These are phyloP conservation scores for Suhomyces coccinellae DNA, from an alignment of 1,139 yeast species.

Conservation along the genomic window DNA sequence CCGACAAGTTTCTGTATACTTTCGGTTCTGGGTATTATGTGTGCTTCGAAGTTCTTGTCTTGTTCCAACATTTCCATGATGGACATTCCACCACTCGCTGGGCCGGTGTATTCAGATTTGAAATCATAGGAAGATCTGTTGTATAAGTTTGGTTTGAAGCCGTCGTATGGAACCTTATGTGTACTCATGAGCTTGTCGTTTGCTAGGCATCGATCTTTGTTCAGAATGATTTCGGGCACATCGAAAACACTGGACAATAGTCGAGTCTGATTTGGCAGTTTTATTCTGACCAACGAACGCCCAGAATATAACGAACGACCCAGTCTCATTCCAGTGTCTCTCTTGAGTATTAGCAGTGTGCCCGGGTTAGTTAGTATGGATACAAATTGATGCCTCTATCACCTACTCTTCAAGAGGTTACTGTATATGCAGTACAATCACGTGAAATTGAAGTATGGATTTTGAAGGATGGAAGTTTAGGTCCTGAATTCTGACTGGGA, in stretches of 20 bases:
- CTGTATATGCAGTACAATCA: no score
- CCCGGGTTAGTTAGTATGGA: neutral
- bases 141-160: slow-evolving; percentile 18
- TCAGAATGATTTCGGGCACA: slow-evolving; percentile 18
- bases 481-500: no score
- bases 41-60: slow-evolving; percentile 14
- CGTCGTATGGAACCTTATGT: slow-evolving; percentile 15
- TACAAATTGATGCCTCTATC: neutral
- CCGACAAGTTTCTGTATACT: slow-evolving; percentile 21
- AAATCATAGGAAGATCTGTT: slow-evolving; percentile 18
- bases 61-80: slow-evolving; percentile 14
- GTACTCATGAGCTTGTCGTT: slow-evolving; percentile 13
- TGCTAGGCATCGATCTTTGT: slow-evolving; percentile 17
- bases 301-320: neutral
- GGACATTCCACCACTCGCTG: slow-evolving; percentile 14
- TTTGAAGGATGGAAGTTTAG: no score
- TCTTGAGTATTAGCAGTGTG: neutral
- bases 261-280: neutral
- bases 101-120: slow-evolving; percentile 15
- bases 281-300: neutral
- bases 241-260: neutral
- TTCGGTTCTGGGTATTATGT: slow-evolving; percentile 12
- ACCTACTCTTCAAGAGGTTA: neutral
- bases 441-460: no score
- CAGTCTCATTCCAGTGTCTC: neutral